Percentiles rank a stretch among this genome's conserved stretches.
Conservation (phyloP, 257 asterid species). For the Gentiana straminea region DNA sequence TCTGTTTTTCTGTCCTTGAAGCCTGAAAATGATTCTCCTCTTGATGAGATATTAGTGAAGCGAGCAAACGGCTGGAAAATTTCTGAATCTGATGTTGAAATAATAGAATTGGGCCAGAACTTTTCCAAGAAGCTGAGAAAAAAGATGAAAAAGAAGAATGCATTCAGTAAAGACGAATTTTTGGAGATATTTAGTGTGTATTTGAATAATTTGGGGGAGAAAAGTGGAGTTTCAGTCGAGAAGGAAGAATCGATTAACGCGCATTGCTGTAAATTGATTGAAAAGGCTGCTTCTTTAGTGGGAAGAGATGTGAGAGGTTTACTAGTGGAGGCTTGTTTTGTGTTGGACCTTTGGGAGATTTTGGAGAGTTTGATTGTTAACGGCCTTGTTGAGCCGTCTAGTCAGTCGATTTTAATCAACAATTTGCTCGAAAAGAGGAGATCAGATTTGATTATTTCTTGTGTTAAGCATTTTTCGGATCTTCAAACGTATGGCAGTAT, state of each 20-base stretch:
- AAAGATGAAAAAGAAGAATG: conserved; percentile 35
- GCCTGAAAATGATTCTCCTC: conserved; percentile 26
- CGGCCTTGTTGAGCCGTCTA: conserved; percentile 40
- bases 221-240: conserved; percentile 21
- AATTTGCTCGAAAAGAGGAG: conserved; percentile 44
- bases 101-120: conserved; percentile 31
- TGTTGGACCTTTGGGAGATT: conserved; percentile 53
- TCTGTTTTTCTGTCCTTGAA: conserved; percentile 31
- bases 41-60: conserved; percentile 22
- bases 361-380: conserved; percentile 48
- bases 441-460: conserved; percentile 50
- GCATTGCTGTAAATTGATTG: conserved; percentile 30
- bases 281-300: conserved; percentile 37
- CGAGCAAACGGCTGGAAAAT: conserved; percentile 48
- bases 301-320: conserved; percentile 56
- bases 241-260: conserved; percentile 22
- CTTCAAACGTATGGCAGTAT: conserved; percentile 54
- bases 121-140: conserved; percentile 32
- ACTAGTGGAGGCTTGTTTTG: conserved; percentile 49
- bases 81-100: conserved; percentile 31
- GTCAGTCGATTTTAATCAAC: conserved; percentile 30
- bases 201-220: conserved; percentile 31
- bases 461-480: conserved; percentile 49
- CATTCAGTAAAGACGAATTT: conserved; percentile 37
- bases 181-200: conserved; percentile 28